Evolutionary conservation across 169 alveolate species (phyloP), one percentile per base, ranked within the genome.

Genomic region (Eimeria acervulina): DNA sequence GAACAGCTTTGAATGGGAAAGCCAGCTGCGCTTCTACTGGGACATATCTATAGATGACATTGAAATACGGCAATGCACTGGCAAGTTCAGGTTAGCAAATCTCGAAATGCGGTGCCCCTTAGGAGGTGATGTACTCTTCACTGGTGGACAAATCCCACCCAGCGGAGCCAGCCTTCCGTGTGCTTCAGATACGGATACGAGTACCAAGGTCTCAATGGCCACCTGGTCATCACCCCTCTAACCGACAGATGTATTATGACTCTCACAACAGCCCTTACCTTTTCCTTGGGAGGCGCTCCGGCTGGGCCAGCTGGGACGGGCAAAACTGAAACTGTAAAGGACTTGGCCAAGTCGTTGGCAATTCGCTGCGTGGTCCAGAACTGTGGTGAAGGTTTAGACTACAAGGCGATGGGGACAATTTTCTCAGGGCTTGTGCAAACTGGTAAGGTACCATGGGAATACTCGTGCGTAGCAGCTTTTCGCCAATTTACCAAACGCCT

Each of bases 231-330:
- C 90, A 99, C 99, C 47, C 99, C 99, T 15, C 97, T 99, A 70
- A 99, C 99, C 59, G 99, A 99, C 95, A 98, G 99, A 97, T 99
- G 99, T 93, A 98, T 98, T 96, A 98, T 99, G 96, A 98, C 99
- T 47, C 97, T 99, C 55, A 99, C 99, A 40, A 98, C 98, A 91
- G 99, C 99, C n/a, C 97, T 99, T 63, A 98, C 98, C 90, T 95
- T 98, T 61, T 98, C 97, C 59, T 97, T 98, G 98, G 99, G 99
- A 70, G 99, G 99, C 72, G 97, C 99, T 38, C 99, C 99, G 10
- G 99, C 99, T 21, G 99, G 99, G 0, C 99, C 99, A 3, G 99
- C 99, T 17, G 99, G 99, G 15, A 94, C 97, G 63, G 99, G 99
- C 17, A 99, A 99, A 95, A 99, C 99, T 0, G 99, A 99, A 96